Evolutionary conservation across 371 early-diverging fungal genomes (phyloP).

Genomic region (Apophysomyces variabilis): DNA sequence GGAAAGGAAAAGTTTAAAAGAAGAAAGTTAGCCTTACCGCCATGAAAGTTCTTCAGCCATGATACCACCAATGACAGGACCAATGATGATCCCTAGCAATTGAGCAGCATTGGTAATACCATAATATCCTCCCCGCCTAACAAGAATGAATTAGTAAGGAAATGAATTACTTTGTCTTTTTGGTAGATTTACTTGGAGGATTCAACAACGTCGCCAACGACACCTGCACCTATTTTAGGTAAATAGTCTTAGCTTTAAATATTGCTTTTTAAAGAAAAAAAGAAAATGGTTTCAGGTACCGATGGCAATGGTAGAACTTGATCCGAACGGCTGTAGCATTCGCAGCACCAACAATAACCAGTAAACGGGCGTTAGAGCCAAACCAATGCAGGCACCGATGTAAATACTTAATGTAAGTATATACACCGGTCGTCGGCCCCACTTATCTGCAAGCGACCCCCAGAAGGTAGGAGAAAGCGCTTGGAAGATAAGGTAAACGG

Average conservation of each 20-base stretch:
- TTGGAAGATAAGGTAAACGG: constrained; percentile 29
- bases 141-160: not conserved
- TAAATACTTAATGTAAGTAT: constrained; percentile 54
- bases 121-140: constrained; percentile 57
- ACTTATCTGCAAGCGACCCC: constrained; percentile 60
- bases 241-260: too few relatives aligned
- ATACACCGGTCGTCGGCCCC: constrained; percentile 64
- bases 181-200: constrained; percentile 48
- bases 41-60: constrained; percentile 51
- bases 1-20: not conserved
- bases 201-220: constrained; percentile 55
- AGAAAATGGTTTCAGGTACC: constrained; percentile 25
- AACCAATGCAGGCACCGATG: constrained; percentile 57
- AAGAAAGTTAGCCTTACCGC: constrained; percentile 35
- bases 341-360: constrained; percentile 60
- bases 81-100: constrained; percentile 37
- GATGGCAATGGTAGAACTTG: constrained; percentile 61
- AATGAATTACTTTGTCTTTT: not conserved
- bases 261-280: not conserved
- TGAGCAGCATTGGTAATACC: constrained; percentile 58
- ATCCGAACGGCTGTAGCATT: constrained; percentile 62
- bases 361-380: constrained; percentile 53
- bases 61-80: constrained; percentile 62
- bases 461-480: constrained; percentile 42
- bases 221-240: constrained; percentile 25